Evolutionary conservation across 2,329 filamentous ascomycete genomes (phyloP), one percentile per base, ranked within the genome.

Genomic region (Madurella fahalii): DNA sequence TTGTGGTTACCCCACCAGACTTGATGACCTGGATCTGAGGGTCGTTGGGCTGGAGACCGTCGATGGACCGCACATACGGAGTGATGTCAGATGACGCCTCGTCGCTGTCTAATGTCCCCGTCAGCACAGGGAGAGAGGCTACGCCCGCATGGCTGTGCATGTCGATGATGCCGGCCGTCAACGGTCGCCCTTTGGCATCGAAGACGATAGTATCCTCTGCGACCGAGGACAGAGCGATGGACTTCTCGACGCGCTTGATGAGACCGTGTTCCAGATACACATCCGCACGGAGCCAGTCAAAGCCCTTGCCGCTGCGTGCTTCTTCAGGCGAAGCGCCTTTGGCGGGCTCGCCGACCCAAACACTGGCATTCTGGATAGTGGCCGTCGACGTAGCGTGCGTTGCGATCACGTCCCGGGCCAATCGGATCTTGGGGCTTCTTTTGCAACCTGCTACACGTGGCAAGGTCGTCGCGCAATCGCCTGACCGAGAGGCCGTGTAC

Each of bases 81-180:
- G 85, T 88, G 52, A 85, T 81, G 62, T 86, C 81, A 34, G 72
- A 72, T 1, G 80, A 82, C 61, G 84, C 69, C 68, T 89, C 86
- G 61, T 89, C 89, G 50, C 71, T 75, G 59, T 89, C 86, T 0
- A 75, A 71, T 56, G 75, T 80, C 16, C 81, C 83, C 2, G 62
- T 53, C 1, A 86, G 72, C 2, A 64, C 66, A 0, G 85, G 84
- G n/a, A 87, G 68, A 15, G 78, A 74, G 31, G 77, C 73, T 1
- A 86, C 78, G 8, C 84, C 83, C 2, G 83, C 77, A 64, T 89
- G 86, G 34, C 78, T 83, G 68, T 89, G 85, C 82, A 88, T 87
- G 64, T 89, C 86, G 46, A 89, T 81, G 61, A 89, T 83, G 15
- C 85, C 86, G 8, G 77, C 76, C 0, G 86, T 89, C 17, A 89